Base-by-base conservation (phyloP, 2,329 filamentous ascomycete genomes). In the Fusarium coffeatum region DNA sequence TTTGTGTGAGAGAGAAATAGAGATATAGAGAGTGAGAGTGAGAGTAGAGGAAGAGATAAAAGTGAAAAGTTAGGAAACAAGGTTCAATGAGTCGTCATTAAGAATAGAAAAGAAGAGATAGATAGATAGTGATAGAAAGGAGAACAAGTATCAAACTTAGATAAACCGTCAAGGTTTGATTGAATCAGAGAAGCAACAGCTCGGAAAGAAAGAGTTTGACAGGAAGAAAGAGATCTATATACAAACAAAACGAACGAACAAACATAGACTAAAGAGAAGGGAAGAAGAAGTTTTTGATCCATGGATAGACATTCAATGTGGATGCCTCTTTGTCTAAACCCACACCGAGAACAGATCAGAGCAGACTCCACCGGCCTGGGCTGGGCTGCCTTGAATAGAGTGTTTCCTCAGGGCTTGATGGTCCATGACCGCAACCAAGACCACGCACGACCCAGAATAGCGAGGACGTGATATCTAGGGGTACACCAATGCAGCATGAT, bases 241-340 rank as follows among this genome's bases (percentile, higher is more conserved):
- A 72, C 60, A 59, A 60, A 59, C 55, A 68, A 55, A 34, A 25
- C 22, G 34, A 40, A 51, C 32, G 15, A 41, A 37, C 32, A 27
- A 51, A 34, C 48, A 51, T 27, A 32, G n/a, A 53, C 37, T 37
- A n/a, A 37, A 53, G 22, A 20, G 45, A 47, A 51, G 18, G 32
- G 42, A 47, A 59, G 40, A 58, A 43, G 41, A 68, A 68, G 49
- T 53, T 60, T 60, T 64, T 63, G 54, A 30, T 46, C 16, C 16
- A 53, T 27, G 20, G 37, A 53, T 53, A 13, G 43, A 27, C 22
- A 56, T 30, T 30, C 28, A 30, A 30, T 30, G 66, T 64, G 65
- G 68, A 65, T 66, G 63, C 55, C 59, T 59, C 68, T 66, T 72
- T 73, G 68, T 57, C 59, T 64, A 65, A 69, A 63, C 50, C 54